These are phyloP conservation scores for Basidioascus undulatus DNA, from an alignment of 768 basidiomycete genomes.

Conservation along the genomic window DNA sequence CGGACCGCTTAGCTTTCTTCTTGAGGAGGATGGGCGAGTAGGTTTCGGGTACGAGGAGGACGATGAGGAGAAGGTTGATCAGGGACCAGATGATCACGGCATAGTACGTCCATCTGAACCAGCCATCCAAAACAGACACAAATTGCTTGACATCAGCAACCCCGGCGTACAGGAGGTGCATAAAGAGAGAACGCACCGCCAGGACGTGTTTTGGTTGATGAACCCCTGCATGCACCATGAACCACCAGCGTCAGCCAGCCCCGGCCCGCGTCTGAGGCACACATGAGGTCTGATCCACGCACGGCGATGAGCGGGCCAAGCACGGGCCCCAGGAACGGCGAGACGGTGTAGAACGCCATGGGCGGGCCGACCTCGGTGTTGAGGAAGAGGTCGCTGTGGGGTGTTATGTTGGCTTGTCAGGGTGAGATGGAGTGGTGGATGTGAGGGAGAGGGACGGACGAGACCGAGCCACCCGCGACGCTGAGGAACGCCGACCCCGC, in stretches of 20 bases:
- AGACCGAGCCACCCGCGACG: constrained; percentile 36
- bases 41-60: constrained; percentile 46
- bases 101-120: constrained; percentile 65
- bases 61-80: constrained; percentile 27
- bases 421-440: background rate
- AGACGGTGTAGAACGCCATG: constrained; percentile 32
- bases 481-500: constrained; percentile 34
- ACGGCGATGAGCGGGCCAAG: constrained; percentile 29
- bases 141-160: no score
- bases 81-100: constrained; percentile 45
- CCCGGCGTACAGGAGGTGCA: no score
- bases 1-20: constrained; percentile 32
- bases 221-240: constrained; percentile 24
- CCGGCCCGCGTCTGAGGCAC: background rate
- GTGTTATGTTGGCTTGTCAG: constrained; percentile 6
- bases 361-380: no score
- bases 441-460: constrained; percentile 7
- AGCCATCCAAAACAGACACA: no score
- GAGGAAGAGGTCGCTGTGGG: no score
- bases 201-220: constrained; percentile 31
- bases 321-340: constrained; percentile 32
- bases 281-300: constrained; percentile 26
- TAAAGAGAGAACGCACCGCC: no score
- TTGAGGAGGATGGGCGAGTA: constrained; percentile 37
- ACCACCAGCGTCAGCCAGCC: background rate